A percentile compares a stretch with the other conserved stretches of the same genome.
Evolutionary conservation across 108 stramenopile genomes (phyloP).

Genomic region (Stephanodiscus triporus): DNA sequence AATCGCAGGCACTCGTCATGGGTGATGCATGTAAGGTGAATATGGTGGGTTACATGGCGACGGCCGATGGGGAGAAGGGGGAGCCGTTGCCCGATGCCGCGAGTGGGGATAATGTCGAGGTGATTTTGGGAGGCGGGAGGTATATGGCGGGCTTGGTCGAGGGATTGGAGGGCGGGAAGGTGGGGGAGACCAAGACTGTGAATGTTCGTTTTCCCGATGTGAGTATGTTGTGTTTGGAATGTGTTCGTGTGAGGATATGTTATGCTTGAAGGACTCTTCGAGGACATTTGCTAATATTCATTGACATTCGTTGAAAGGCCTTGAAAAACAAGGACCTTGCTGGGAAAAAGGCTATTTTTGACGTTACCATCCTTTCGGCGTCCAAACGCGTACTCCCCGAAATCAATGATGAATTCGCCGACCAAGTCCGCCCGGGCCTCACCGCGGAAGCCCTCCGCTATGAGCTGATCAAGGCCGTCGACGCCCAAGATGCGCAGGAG

Average conservation of each 20-base stretch:
- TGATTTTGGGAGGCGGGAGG: constrained; percentile 78
- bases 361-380: constrained; percentile 80
- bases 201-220: constrained; percentile 81
- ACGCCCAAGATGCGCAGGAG: constrained; percentile 86
- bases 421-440: constrained; percentile 79
- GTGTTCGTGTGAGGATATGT: background rate
- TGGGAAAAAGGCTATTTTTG: constrained; percentile 91
- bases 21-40: constrained; percentile 86
- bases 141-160: constrained; percentile 91
- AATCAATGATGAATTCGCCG: constrained; percentile 89
- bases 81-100: constrained; percentile 86
- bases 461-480: constrained; percentile 91
- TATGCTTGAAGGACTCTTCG: background rate
- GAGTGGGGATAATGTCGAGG: constrained; percentile 84
- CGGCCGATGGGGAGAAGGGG: constrained; percentile 66
- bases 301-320: constrained; percentile 36
- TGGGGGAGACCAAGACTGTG: constrained; percentile 68
- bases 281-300: too few species aligned
- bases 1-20: constrained; percentile 55
- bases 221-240: constrained; percentile 29
- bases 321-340: constrained; percentile 85
- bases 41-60: constrained; percentile 88
- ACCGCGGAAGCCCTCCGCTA: constrained; percentile 70
- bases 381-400: constrained; percentile 83
- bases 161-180: constrained; percentile 83